Conservation (phyloP, 495 filamentous ascomycete species). For the Ramalina intermedia region DNA sequence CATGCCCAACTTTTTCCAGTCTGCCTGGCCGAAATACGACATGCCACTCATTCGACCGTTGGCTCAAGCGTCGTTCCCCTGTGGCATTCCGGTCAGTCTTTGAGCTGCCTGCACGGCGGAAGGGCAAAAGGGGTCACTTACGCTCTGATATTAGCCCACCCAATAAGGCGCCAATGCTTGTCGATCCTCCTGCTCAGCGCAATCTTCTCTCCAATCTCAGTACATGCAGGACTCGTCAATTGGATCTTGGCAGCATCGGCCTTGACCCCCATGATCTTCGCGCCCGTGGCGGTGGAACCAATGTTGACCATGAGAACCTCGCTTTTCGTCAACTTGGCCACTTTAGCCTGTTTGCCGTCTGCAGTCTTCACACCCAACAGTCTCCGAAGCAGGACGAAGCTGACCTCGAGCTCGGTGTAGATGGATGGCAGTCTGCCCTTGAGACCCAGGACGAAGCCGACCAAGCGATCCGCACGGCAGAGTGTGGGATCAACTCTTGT, state of each 20-base stretch:
- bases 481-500: slow-evolving; percentile 94
- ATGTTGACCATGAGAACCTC: slow-evolving; percentile 99
- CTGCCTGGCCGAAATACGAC: background rate
- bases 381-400: slow-evolving; percentile 92
- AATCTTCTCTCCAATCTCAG: slow-evolving; percentile 92
- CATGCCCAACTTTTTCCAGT: background rate
- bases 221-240: slow-evolving; percentile 82
- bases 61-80: slow-evolving; percentile 2
- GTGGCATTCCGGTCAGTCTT: background rate
- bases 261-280: slow-evolving; percentile 88
- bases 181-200: slow-evolving; percentile 91
- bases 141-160: slow-evolving; percentile 86
- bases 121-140: slow-evolving; percentile 25
- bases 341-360: slow-evolving; percentile 98
- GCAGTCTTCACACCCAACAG: slow-evolving; percentile 94
- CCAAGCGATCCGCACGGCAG: slow-evolving; percentile 94
- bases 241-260: slow-evolving; percentile 88
- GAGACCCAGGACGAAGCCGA: slow-evolving; percentile 93
- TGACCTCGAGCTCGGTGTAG: slow-evolving; percentile 95
- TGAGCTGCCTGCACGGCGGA: background rate
- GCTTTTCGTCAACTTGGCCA: slow-evolving; percentile 91
- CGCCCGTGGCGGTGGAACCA: slow-evolving; percentile 84
- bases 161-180: slow-evolving; percentile 97
- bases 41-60: background rate
- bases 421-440: slow-evolving; percentile 84